Evolutionary conservation across 257 asterid genomes (phyloP), one percentile per base, ranked within the genome.

Genomic region (Vinca minor): DNA sequence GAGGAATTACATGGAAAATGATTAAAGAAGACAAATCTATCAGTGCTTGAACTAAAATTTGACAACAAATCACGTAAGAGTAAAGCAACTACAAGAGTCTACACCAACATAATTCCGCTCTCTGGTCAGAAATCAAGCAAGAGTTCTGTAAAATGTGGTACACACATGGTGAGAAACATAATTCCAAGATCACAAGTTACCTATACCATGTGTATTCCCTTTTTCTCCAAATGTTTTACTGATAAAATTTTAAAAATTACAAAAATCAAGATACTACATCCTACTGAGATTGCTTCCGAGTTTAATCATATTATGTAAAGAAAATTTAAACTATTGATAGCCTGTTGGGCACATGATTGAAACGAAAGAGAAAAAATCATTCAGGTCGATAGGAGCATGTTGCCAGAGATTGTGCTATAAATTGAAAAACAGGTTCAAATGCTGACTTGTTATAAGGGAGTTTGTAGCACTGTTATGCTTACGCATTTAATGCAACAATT

Each of bases 1-100:
- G 70, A 62, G n/a, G n/a, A 76, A 64, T 28, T 23, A 63, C 42
- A 46, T n/a, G 66, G 54, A 68, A 50, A 9, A 58, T 35, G 8
- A 62, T 42, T 61, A 67, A 47, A 56, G 62, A 31, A 31, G 60
- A 25, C 20, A 53, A 17, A 54, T 29, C 11, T 15, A 55, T 28
- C 8, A 12, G 54, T 28, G 6, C 31, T 47, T n/a, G 64, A 34
- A 36, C 32, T 34, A 20, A 7, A 56, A 53, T 14, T 23, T 53
- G 59, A 29, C 25, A 14, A 59, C 64, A 44, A 20, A 59, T 31
- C 3, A 55, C 14, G 41, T 29, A 5, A 54, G 34, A 55, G 29
- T 21, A 29, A 29, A 29, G 31, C 17, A 55, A 17, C 36, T 26
- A 9, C 20, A 56, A 15, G 25, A 55, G 12, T 14, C 23, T 15